Conservation (phyloP, 768 basidiomycete species). For the Mycena belliarum region DNA sequence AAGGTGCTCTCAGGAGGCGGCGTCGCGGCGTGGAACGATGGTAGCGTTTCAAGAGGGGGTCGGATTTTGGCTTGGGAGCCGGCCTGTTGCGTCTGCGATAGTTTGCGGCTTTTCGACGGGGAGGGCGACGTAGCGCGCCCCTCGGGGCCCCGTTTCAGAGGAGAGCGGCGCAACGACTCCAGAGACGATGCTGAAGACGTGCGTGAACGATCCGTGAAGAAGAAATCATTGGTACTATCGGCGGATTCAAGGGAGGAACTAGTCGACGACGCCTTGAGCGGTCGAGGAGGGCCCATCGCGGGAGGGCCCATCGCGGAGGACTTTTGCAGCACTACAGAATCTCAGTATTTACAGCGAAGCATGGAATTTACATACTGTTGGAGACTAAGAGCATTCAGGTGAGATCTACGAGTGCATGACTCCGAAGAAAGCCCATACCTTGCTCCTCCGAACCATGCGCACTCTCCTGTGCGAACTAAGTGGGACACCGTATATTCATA, state of each 20-base stretch:
- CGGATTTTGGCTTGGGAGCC: not conserved
- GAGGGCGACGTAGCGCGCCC: not conserved
- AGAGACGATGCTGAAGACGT: conserved; percentile 10
- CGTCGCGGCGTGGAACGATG: not conserved
- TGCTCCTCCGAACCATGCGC: not conserved
- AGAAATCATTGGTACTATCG: conserved; percentile 1
- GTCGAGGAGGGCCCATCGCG: not conserved
- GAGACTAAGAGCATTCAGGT: not conserved
- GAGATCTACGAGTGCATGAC: not conserved
- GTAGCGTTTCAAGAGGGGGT: not conserved
- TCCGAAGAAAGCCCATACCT: not conserved
- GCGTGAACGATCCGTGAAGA: not conserved
- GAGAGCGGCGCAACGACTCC: not conserved
- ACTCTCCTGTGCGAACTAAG: not conserved
- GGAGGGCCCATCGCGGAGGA: conserved; percentile 4
- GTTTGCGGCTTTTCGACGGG: conserved; percentile 10
- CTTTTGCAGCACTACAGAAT: not conserved
- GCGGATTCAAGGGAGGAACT: conserved; percentile 3
- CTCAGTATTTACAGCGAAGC: not conserved
- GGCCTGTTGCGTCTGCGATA: not conserved
- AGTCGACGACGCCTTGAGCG: conserved; percentile 10
- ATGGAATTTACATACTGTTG: not conserved
- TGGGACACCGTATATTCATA: not conserved
- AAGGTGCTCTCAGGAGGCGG: not conserved
- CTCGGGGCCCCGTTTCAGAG: conserved; percentile 7